These are phyloP conservation scores for Actinidia chinensis DNA, from an alignment of 179 eudicot species.

Conservation along the genomic window DNA sequence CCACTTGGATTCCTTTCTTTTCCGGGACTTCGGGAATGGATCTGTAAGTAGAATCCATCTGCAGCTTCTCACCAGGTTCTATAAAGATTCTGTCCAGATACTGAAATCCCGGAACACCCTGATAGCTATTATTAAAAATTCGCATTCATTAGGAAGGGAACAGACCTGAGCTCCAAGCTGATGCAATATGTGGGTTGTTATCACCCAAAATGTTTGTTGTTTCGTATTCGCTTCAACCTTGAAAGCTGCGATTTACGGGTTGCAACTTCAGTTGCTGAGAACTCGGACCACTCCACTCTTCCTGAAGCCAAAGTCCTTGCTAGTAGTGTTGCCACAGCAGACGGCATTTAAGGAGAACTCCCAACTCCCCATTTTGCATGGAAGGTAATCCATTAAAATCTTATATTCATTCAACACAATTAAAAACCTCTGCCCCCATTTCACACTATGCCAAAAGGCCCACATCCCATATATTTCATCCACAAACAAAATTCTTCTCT, in stretches of 20 bases:
- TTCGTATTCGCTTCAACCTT: constrained; percentile 34
- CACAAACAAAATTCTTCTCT: constrained; percentile 90
- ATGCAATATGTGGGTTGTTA: constrained; percentile 36
- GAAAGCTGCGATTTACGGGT: constrained; percentile 43
- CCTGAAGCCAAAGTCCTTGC: constrained; percentile 53
- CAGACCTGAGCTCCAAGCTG: constrained; percentile 40
- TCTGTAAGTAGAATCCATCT: constrained; percentile 30
- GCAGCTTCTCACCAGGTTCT: constrained; percentile 35
- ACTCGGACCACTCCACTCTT: constrained; percentile 57
- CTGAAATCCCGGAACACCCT: constrained; percentile 37
- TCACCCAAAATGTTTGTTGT: constrained; percentile 44
- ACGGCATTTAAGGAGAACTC: constrained; percentile 99
- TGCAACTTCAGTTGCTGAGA: constrained; percentile 48
- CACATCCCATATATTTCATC: constrained; percentile 95
- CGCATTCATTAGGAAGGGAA: constrained; percentile 27
- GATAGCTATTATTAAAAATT: constrained; percentile 20
- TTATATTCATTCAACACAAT: too few relatives aligned
- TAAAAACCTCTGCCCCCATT: constrained; percentile 43
- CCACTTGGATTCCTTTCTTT: constrained; percentile 63
- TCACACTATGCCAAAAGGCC: constrained; percentile 68
- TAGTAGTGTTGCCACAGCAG: constrained; percentile 87
- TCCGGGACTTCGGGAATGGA: constrained; percentile 35
- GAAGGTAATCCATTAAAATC: constrained; percentile 47
- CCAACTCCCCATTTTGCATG: constrained; percentile 84
- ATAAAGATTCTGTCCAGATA: constrained; percentile 31